phyloP scores from a whole-genome alignment of 1,284 basidiomycete species.

The Abortiporus biennis region DNA sequence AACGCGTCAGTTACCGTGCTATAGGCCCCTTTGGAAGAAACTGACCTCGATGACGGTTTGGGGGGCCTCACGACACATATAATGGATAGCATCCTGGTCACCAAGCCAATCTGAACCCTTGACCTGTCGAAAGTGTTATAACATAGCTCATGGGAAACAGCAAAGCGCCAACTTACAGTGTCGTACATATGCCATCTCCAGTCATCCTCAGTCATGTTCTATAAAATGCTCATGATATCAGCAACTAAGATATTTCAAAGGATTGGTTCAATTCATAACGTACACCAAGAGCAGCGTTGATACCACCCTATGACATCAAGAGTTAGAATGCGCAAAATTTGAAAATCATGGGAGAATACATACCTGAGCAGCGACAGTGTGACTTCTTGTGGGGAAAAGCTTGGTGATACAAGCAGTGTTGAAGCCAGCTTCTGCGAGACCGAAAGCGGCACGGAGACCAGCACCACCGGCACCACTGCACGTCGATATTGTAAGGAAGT shows the following conservation, averaged over 20 bases:
- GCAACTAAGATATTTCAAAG: too few species aligned
- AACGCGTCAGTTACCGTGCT: not conserved
- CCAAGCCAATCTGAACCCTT: slow-evolving; percentile 99
- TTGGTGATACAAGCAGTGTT: slow-evolving; percentile 99
- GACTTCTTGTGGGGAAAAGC: slow-evolving; percentile 98
- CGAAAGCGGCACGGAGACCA: slow-evolving; percentile 96
- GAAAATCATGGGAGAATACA: slow-evolving; percentile 14
- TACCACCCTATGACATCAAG: slow-evolving; percentile 70
- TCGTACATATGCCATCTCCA: slow-evolving; percentile 99
- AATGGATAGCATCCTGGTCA: slow-evolving; percentile 99
- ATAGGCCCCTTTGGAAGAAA: slow-evolving; percentile 9
- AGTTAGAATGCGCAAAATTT: slow-evolving; percentile 1
- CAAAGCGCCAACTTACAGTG: slow-evolving; percentile 55
- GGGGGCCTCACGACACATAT: slow-evolving; percentile 98
- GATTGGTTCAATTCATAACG: too few species aligned
- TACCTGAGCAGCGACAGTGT: slow-evolving; percentile 97
- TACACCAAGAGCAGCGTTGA: slow-evolving; percentile 97
- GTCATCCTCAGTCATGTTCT: slow-evolving; percentile 99
- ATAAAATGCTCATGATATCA: too few species aligned
- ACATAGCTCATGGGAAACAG: slow-evolving; percentile 3
- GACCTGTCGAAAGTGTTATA: slow-evolving; percentile 46
- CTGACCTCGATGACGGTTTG: slow-evolving; percentile 86
- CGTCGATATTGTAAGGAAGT: too few species aligned
- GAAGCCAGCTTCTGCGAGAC: slow-evolving; percentile 96
- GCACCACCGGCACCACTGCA: slow-evolving; percentile 94